Base-by-base conservation (phyloP, 371 early-diverging fungal genomes). In the Apophysomyces sp. region DNA sequence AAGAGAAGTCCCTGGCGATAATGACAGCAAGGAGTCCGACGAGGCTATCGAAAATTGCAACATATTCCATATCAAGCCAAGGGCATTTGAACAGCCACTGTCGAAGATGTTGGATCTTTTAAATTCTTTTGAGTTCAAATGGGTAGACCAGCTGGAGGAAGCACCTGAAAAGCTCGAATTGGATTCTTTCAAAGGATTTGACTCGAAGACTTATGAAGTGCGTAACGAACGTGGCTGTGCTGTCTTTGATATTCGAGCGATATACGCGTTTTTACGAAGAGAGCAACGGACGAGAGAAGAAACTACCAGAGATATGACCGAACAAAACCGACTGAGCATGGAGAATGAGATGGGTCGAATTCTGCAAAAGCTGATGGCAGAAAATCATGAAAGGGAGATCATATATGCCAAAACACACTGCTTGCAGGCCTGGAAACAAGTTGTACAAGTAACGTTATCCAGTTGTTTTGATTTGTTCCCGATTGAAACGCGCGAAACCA, bases 371-470 rank as follows among this genome's bases (percentile, higher is more conserved):
- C 80, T 80, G 55, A 77, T 77, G 65, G 86, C 80, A 18, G 64
- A 77, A 31, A 94, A 92, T 61, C 81, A 83, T 49, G 71, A 71
- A 29, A 77, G 82, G n/a, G 82, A 83, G 67, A 75, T 87, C 62
- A 76, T 67, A 52, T 73, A 70, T 58, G 87, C 86, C 2, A 77
- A 85, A 52, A 65, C 73, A 57, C 80, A 86, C 60, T 76, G 84
- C 61, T 44, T 87, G 60, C 69, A 82, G 64, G 84, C 90, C 1
- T 94, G 93, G 94, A 80, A 85, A 57, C 85, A 90, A 54, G 62
- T 93, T 29, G 76, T 89, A 4, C 86, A 88, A 57, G 78, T 89
- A n/a, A 78, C 88, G 0, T 63, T 89, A 3, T 78, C 83, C 18
- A 83, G 66, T 69, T 59, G 89, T 78, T 61, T 93, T 59, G 83